Evolutionary conservation across 164 flowering plant species (phyloP), one percentile per base, ranked within the genome.

Genomic region (Aristolochia contorta): DNA sequence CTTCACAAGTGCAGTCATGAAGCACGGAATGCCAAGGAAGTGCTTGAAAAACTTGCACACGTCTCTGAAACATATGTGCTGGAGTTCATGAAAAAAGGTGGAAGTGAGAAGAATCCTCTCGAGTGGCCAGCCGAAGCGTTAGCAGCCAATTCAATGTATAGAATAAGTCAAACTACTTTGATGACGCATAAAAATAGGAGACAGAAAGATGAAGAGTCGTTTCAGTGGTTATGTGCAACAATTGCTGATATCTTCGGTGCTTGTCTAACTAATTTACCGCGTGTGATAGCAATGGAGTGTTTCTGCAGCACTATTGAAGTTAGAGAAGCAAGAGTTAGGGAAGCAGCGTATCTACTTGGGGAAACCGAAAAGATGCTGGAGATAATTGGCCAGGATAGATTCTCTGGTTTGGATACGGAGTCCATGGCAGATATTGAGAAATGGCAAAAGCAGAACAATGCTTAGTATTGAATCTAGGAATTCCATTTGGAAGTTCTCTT

Each of bases 61-160:
- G 49, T 24, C 30, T 73, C 81, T 56, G 76, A 78, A 48, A 50
- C 68, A 2, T 65, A 7, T 24, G 63, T 72, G 15, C 18, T 25
- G 52, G 75, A 81, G 49, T 72, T 72, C 18, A 66, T 65, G 23
- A 47, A 47, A 24, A 58, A n/a, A 22, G 10, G 45, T 45, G 60
- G 23, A 23, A 22, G 69, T 3, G 16, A 49, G 43, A 14, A 15
- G 13, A 24, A 32, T 4, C 54, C 63, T 27, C 18, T 23, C 25
- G 46, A 60, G 27, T 48, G 84, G 85, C 88, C 85, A 19, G 27
- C 58, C 59, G 69, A 74, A 50, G 65, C 67, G 51, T 45, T 79
- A 65, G 87, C 86, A 20, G 83, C 89, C 6, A 79, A 81, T 69
- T 75, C 86, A 43, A 79, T 84, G 86, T 78, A 84, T 70, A 77